Evolutionary conservation across 2,329 filamentous ascomycete species (phyloP).

Genomic region (Fusarium metavorans): DNA sequence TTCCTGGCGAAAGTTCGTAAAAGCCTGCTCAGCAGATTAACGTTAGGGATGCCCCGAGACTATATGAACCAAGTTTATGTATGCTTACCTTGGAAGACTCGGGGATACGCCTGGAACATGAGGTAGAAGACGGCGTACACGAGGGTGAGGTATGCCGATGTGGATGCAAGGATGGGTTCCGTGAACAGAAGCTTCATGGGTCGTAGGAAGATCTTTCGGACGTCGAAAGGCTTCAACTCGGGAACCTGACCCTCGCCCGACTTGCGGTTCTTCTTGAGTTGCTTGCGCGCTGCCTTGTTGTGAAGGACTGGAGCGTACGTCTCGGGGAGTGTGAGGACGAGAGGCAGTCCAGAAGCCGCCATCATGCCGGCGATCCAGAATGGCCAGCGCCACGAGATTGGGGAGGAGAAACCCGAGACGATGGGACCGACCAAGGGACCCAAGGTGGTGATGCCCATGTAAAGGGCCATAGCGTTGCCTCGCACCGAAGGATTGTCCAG

Average conservation of each 20-base stretch:
- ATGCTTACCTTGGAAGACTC: constrained; percentile 57
- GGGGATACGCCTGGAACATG: constrained; percentile 64
- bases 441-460: constrained; percentile 51
- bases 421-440: constrained; percentile 61
- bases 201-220: constrained; percentile 61
- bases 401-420: constrained; percentile 63
- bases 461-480: constrained; percentile 50
- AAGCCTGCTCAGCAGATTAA: constrained; percentile 32
- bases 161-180: constrained; percentile 63
- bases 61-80: neutral
- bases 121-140: constrained; percentile 65
- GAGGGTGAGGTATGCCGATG: constrained; percentile 62
- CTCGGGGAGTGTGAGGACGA: constrained; percentile 56
- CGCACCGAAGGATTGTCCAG: constrained; percentile 48
- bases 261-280: constrained; percentile 56
- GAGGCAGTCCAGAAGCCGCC: constrained; percentile 44
- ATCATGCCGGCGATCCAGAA: constrained; percentile 55
- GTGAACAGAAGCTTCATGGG: constrained; percentile 61
- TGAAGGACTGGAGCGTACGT: constrained; percentile 65
- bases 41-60: too few species aligned
- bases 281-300: constrained; percentile 59
- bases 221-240: constrained; percentile 51
- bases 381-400: constrained; percentile 56
- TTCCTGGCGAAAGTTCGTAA: constrained; percentile 60
- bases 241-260: constrained; percentile 52